A percentile compares a stretch with the other conserved stretches of the same genome.
Evolutionary conservation across 2,329 filamentous ascomycete species (phyloP).

Genomic region (Xylariales sp.): DNA sequence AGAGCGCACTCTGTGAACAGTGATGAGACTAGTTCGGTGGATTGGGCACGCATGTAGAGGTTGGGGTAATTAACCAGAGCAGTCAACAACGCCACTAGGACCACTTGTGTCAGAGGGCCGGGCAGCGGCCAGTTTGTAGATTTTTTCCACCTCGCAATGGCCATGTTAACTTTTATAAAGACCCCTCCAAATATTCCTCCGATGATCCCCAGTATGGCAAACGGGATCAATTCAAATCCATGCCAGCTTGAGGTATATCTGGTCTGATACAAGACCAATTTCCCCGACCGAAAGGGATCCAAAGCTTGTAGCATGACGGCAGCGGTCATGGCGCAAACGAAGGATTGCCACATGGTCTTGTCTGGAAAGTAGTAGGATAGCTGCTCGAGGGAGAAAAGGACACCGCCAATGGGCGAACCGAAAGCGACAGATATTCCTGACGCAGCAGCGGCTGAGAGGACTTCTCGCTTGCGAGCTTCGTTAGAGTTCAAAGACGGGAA

Average conservation of each 20-base stretch:
- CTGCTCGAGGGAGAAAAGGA: slow-evolving; percentile 95
- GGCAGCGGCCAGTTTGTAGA: slow-evolving; percentile 57
- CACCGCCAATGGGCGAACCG: slow-evolving; percentile 88
- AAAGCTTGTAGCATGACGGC: slow-evolving; percentile 88
- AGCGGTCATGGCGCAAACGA: slow-evolving; percentile 98
- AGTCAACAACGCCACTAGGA: slow-evolving; percentile 73
- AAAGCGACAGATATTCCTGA: slow-evolving; percentile 93
- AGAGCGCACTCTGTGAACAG: slow-evolving; percentile 88
- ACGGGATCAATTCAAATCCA: slow-evolving; percentile 88
- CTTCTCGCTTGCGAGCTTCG: slow-evolving; percentile 90
- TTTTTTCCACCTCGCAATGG: slow-evolving; percentile 75
- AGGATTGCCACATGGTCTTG: slow-evolving; percentile 99
- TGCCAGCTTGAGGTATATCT: slow-evolving; percentile 92
- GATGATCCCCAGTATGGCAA: slow-evolving; percentile 77
- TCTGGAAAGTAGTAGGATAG: slow-evolving; percentile 97
- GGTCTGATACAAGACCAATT: slow-evolving; percentile 94
- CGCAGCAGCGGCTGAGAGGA: slow-evolving; percentile 86
- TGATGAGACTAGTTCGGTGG: slow-evolving; percentile 84
- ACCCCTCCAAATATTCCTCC: slow-evolving; percentile 93
- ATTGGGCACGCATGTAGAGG: slow-evolving; percentile 91
- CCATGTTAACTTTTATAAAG: slow-evolving; percentile 94
- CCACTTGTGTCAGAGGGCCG: slow-evolving; percentile 74
- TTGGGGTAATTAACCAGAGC: slow-evolving; percentile 93
- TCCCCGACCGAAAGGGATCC: slow-evolving; percentile 91
- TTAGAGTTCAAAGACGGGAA: slow-evolving; percentile 79